Evolutionary conservation across 1,284 basidiomycete genomes (phyloP), one percentile per base, ranked within the genome.

Genomic region (Vanrija humicola): DNA sequence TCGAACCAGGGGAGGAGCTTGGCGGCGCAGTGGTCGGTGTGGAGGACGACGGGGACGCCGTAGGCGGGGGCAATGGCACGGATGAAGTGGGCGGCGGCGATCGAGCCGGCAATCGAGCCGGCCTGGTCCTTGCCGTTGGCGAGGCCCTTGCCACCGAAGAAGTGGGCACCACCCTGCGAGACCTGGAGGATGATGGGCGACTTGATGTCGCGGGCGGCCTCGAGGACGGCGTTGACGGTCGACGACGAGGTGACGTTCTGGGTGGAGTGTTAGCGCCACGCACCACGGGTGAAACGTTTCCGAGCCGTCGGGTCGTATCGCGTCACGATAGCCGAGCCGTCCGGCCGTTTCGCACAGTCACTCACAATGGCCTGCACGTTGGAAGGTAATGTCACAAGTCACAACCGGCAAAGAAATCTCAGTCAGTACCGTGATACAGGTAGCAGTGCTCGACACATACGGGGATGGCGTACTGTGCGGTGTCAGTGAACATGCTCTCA

Each of bases 1-100:
- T 98, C 96, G 80, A 98, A 97, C 96, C 96, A 99, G 15, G 89
- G 94, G 57, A 99, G 86, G 64, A 98, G 90, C 80, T 98, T 98
- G 77, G 96, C 83, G 48, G 96, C 96, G 75, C 96, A 99, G 82
- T 99, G 96, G 80, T 99, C 96, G 62, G 91, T 91, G 86, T 99
- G 96, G 74, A 99, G 82, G 63, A 99, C 84, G 70, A 99, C 96
- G 67, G 96, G 96, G 62, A 95, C 83, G 79, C 92, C 91, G 76
- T 94, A 96, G 8, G 81, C 81, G 73, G 90, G 91, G 50, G 95
- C 86, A 62, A 98, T 85, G 54, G 86, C 82, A 62, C 95, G 88
- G 77, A 98, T 82, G 77, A 96, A 95, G 80, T 89, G 85, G 38
- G 96, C 96, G 58, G 92, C 94, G 52, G 94, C 91, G 69, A 89